Evolutionary conservation across 441 rosid species (phyloP).

Genomic region (Croton setiger): DNA sequence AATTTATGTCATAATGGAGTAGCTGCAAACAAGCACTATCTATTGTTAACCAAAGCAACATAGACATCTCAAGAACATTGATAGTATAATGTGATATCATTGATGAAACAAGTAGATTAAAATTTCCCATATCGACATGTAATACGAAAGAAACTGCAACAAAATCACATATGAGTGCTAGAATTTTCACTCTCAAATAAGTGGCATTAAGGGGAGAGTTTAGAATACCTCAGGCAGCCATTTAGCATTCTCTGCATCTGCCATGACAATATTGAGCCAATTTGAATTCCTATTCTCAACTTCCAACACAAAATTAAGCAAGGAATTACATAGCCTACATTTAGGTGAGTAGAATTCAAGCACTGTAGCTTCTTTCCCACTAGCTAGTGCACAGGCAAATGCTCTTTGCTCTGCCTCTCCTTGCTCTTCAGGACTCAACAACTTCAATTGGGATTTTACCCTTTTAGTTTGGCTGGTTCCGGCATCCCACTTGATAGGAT

Average conservation of each 20-base stretch:
- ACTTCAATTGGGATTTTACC: conserved; percentile 32
- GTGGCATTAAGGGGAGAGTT: conserved; percentile 4
- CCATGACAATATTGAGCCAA: conserved; percentile 88
- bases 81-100: not conserved
- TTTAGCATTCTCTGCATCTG: conserved; percentile 89
- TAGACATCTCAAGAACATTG: not conserved
- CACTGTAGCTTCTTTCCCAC: conserved; percentile 68
- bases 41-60: conserved; percentile 9
- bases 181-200: not conserved
- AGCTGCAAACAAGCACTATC: conserved; percentile 46
- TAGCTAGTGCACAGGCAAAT: conserved; percentile 73
- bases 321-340: conserved; percentile 77
- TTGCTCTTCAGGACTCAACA: conserved; percentile 53
- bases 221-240: conserved; percentile 90
- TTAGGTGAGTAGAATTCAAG: conserved; percentile 91
- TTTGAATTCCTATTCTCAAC: conserved; percentile 65
- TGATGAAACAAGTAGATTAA: not conserved
- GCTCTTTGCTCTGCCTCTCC: conserved; percentile 91
- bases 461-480: conserved; percentile 18
- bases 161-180: not conserved
- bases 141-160: not conserved
- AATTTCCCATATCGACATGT: not conserved
- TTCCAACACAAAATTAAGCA: conserved; percentile 61
- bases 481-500: conserved; percentile 22
- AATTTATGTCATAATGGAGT: conserved; percentile 76